A percentile compares a stretch with the other conserved stretches of the same genome.
These are phyloP conservation scores for Penium margaritaceum DNA, from an alignment of 139 green algal genomes.

Conservation along the genomic window DNA sequence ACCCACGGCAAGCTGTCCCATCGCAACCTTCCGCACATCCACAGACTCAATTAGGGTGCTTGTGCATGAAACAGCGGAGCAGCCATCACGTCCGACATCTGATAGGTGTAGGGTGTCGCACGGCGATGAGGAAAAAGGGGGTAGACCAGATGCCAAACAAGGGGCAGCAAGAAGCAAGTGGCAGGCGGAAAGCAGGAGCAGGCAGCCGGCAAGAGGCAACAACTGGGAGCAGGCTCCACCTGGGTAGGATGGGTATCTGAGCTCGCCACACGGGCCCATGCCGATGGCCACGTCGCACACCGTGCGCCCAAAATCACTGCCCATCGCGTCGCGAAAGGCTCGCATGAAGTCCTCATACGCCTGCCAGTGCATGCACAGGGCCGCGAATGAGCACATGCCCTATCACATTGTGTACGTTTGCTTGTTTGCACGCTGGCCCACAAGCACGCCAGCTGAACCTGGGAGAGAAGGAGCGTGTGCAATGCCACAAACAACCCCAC, in stretches of 20 bases:
- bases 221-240: not conserved
- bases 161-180: too few relatives aligned
- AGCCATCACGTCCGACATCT: too few relatives aligned
- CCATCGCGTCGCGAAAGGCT: conserved; percentile 64
- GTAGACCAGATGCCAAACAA: too few relatives aligned
- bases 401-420: not conserved
- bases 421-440: not conserved
- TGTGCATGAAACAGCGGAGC: too few relatives aligned
- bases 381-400: not conserved
- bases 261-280: conserved; percentile 86
- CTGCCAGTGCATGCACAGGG: conserved; percentile 39
- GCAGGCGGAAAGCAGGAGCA: not conserved
- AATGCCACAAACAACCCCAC: not conserved
- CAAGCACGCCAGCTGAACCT: not conserved
- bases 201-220: not conserved
- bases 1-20: too few relatives aligned
- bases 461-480: not conserved
- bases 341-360: conserved; percentile 84
- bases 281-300: conserved; percentile 88
- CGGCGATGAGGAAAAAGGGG: too few relatives aligned
- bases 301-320: conserved; percentile 25
- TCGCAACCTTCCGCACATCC: too few relatives aligned
- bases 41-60: too few relatives aligned
- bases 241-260: conserved; percentile 92
- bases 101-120: too few relatives aligned